Conservation (phyloP, 83 land plant genomes). For the Picea engelmannii region DNA sequence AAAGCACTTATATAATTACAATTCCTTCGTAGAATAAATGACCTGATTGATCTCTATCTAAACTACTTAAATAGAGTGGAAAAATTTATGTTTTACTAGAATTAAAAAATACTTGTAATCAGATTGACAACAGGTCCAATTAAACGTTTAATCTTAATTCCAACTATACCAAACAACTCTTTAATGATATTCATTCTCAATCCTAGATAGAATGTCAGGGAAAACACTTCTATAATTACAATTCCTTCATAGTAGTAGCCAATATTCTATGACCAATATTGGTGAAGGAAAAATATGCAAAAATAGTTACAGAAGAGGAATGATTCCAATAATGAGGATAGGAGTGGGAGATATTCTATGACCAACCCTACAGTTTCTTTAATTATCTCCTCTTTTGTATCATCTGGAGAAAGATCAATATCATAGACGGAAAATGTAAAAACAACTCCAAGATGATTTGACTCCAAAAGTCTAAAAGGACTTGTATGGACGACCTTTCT, state of each 20-base stretch:
- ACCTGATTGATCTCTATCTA: too few species aligned
- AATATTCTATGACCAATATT: neutral
- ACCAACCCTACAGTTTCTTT: slow-evolving; percentile 47
- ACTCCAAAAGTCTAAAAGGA: slow-evolving; percentile 41
- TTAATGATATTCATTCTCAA: neutral
- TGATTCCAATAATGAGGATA: too few species aligned
- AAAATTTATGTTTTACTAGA: too few species aligned
- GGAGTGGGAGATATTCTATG: neutral
- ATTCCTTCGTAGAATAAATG: slow-evolving; percentile 19
- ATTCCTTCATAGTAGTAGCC: slow-evolving; percentile 33
- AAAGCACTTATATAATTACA: slow-evolving; percentile 36
- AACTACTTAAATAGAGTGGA: too few species aligned
- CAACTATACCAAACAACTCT: slow-evolving; percentile 10
- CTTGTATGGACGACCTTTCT: slow-evolving; percentile 54
- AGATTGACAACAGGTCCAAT: neutral
- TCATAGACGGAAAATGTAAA: slow-evolving; percentile 57
- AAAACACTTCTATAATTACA: slow-evolving; percentile 36
- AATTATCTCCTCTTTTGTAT: slow-evolving; percentile 46
- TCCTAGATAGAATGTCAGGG: slow-evolving; percentile 22
- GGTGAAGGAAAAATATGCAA: too few species aligned
- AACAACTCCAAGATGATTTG: slow-evolving; percentile 30
- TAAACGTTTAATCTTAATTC: neutral
- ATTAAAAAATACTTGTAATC: too few species aligned
- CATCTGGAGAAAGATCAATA: slow-evolving; percentile 38
- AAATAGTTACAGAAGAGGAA: too few species aligned